These are phyloP conservation scores for Gastrolobium bilobum DNA, from an alignment of 306 rosid species.

Conservation along the genomic window DNA sequence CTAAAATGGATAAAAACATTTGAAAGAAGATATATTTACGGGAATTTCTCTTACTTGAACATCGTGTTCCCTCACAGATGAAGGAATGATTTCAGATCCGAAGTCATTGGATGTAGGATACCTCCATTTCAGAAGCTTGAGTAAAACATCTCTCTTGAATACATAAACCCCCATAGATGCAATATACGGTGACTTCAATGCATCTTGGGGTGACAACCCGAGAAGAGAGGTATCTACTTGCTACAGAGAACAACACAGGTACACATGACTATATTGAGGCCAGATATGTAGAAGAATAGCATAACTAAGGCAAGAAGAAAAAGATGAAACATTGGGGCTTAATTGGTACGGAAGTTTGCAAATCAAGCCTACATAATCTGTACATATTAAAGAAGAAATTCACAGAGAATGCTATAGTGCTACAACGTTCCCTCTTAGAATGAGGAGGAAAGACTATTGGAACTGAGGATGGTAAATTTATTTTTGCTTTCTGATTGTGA, in stretches of 20 bases:
- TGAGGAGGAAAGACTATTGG: constrained; percentile 20
- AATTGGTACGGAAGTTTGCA: not conserved
- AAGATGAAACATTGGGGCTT: constrained; percentile 1
- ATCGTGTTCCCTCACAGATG: constrained; percentile 74
- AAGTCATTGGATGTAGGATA: constrained; percentile 90
- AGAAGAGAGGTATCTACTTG: constrained; percentile 75
- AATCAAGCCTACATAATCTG: not conserved
- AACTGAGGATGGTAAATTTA: constrained; percentile 16
- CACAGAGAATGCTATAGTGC: constrained; percentile 1
- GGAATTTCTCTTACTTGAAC: constrained; percentile 77
- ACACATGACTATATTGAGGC: constrained; percentile 21
- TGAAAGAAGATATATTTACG: not conserved
- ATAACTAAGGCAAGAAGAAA: constrained; percentile 1
- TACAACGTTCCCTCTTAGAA: not conserved
- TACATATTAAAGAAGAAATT: not conserved
- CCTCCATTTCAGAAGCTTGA: constrained; percentile 75
- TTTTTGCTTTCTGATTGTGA: constrained; percentile 4
- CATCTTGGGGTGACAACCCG: constrained; percentile 80
- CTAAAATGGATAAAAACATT: constrained; percentile 26
- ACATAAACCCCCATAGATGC: constrained; percentile 97
- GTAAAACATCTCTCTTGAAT: constrained; percentile 79
- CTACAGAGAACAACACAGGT: constrained; percentile 62
- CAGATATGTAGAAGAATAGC: constrained; percentile 9
- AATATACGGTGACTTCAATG: constrained; percentile 70
- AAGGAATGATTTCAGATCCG: constrained; percentile 96